A percentile compares a stretch with the other conserved stretches of the same genome.
phyloP scores from a whole-genome alignment of 2,329 filamentous ascomycete species.

The Alternaria solani region DNA sequence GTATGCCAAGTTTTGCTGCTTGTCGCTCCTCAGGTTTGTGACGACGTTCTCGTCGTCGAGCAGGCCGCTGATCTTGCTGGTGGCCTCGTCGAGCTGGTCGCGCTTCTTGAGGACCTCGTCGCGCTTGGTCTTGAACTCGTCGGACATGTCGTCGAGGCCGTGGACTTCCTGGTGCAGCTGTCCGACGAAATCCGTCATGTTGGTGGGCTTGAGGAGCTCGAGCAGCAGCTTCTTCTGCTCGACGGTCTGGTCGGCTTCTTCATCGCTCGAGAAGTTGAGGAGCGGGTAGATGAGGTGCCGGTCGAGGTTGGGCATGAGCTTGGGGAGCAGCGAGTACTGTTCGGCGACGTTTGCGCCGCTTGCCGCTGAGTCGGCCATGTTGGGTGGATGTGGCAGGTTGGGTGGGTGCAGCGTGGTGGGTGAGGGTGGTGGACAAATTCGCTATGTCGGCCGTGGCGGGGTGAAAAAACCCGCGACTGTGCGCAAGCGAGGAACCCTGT shows the following conservation, averaged over 20 bases:
- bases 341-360: constrained; percentile 64
- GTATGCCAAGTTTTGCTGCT: constrained; percentile 98
- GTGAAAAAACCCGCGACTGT: constrained; percentile 46
- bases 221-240: constrained; percentile 89
- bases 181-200: constrained; percentile 98
- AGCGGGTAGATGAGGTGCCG: constrained; percentile 96
- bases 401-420: constrained; percentile 12
- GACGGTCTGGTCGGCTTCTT: constrained; percentile 76
- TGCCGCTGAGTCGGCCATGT: constrained; percentile 50
- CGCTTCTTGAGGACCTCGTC: constrained; percentile 86
- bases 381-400: constrained; percentile 30
- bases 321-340: constrained; percentile 83
- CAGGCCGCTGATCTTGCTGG: constrained; percentile 85
- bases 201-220: constrained; percentile 92
- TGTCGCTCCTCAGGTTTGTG: constrained; percentile 90
- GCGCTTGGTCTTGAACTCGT: constrained; percentile 87
- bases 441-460: constrained; percentile 23
- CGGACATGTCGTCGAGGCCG: constrained; percentile 76
- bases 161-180: constrained; percentile 90
- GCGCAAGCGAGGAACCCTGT: constrained; percentile 45
- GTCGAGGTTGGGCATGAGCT: constrained; percentile 90
- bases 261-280: constrained; percentile 86
- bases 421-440: constrained; percentile 22
- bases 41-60: constrained; percentile 90
- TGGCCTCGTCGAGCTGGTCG: constrained; percentile 85